Base-by-base conservation (phyloP, 2,329 filamentous ascomycete species). In the Xylaria sp. region DNA sequence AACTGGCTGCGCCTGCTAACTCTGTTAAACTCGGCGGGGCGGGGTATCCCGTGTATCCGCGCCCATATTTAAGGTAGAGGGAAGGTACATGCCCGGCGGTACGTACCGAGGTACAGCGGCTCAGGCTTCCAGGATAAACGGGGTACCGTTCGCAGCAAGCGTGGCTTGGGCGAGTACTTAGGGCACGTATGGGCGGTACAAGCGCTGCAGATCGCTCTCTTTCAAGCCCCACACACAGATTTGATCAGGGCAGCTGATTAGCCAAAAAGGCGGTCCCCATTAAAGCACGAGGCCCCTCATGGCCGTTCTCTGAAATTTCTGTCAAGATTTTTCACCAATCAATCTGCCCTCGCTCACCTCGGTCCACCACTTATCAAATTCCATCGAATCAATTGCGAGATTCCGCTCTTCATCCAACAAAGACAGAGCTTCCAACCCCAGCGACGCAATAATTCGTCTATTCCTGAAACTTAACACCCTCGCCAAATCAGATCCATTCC, bases 291-390 rank as follows among this genome's bases (percentile, higher is more conserved):
- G 60, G 65, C 56, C 65, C 67, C 67, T 70, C 69, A 64, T 61
- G 65, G 63, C 62, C 67, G 64, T 68, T 66, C 64, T 67, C 66
- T 63, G 59, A 66, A 56, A 68, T 70, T 71, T 72, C 68, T 72
- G 65, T 64, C 67, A 66, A 66, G 68, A n/a, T 51, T 72, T 71
- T 63, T 72, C 69, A 69, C 70, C 71, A 73, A 73, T 72, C 71
- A 73, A 68, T 69, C 66, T 66, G 64, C 65, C 68, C 58, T 62
- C 63, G 47, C 59, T 60, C 57, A 58, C 60, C 68, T 72, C 58
- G 70, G 66, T 71, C 71, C 69, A 70, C 70, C 68, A 68, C 66
- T 66, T 67, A 64, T 53, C 62, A 69, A 67, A 68, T 67, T 66
- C 60, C 67, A 69, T 73, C 71, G 70, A 73, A 72, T 73, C 71